phyloP scores from a whole-genome alignment of 495 filamentous ascomycete species.

The Neurospora sp. region DNA sequence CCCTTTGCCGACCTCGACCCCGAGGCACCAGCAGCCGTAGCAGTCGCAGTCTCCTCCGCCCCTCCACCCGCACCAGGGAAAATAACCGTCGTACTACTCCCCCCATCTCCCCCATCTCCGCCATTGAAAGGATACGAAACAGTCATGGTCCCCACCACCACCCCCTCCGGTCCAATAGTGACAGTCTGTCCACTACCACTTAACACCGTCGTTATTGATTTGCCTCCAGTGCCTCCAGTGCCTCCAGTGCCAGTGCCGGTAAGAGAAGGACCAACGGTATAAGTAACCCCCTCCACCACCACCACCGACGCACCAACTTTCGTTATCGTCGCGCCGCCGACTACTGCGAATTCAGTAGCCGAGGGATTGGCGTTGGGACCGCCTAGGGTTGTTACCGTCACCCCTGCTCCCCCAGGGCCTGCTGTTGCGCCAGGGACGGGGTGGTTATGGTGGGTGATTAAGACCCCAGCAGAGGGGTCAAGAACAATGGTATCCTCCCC shows the following conservation, averaged over 20 bases:
- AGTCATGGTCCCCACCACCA: slow-evolving; percentile 33
- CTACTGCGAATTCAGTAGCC: slow-evolving; percentile 31
- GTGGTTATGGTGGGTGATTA: slow-evolving; percentile 20
- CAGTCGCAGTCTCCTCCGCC: neutral
- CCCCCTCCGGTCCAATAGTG: slow-evolving; percentile 36
- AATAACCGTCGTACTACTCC: neutral
- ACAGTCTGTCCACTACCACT: slow-evolving; percentile 34
- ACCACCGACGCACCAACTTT: slow-evolving; percentile 40
- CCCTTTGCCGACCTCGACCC: neutral
- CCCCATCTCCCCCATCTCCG: neutral
- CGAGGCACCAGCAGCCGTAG: neutral
- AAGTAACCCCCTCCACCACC: slow-evolving; percentile 36
- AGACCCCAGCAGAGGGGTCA: slow-evolving; percentile 29
- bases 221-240: slow-evolving; percentile 2
- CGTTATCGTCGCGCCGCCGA: slow-evolving; percentile 39
- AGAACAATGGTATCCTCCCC: slow-evolving; percentile 37
- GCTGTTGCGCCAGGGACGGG: neutral
- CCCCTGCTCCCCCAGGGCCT: neutral
- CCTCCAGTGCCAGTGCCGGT: neutral
- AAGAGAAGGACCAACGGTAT: slow-evolving; percentile 26
- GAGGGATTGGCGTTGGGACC: slow-evolving; percentile 21
- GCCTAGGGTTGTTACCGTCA: slow-evolving; percentile 25
- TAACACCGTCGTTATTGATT: slow-evolving; percentile 31
- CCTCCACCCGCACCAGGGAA: neutral
- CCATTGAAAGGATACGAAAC: slow-evolving; percentile 29